A percentile compares a stretch with the other conserved stretches of the same genome.
These are phyloP conservation scores for Mycena alexandri DNA, from an alignment of 768 basidiomycete genomes.

Conservation along the genomic window DNA sequence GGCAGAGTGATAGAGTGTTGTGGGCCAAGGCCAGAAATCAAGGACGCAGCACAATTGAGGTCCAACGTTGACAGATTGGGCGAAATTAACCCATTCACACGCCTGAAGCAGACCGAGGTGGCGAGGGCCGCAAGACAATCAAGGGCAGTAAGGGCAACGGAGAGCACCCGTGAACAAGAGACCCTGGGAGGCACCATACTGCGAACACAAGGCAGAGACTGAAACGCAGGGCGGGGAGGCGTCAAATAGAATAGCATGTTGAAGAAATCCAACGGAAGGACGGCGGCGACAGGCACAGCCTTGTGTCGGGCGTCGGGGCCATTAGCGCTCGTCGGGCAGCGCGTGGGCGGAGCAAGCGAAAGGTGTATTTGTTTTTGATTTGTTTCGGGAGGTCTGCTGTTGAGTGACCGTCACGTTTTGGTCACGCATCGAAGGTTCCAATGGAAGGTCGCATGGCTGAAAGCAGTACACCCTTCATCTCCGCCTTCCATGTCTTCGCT, in stretches of 20 bases:
- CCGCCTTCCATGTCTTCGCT: constrained; percentile 65
- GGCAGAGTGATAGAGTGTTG: neutral
- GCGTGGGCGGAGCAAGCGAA: neutral
- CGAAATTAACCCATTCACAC: constrained; percentile 12
- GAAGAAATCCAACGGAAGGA: constrained; percentile 19
- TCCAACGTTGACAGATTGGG: neutral
- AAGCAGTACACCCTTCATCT: neutral
- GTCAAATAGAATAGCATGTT: constrained; percentile 1
- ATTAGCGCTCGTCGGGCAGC: constrained; percentile 27
- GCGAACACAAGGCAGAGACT: constrained; percentile 5
- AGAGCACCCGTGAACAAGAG: constrained; percentile 19
- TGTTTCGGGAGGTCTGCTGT: neutral
- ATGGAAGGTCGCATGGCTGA: constrained; percentile 5
- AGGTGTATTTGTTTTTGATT: constrained; percentile 20
- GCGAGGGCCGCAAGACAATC: constrained; percentile 12
- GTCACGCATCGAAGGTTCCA: neutral
- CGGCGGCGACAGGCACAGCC: constrained; percentile 25
- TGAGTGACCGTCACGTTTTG: constrained; percentile 13
- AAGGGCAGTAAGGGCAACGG: neutral
- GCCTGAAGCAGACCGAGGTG: constrained; percentile 8
- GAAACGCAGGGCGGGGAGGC: constrained; percentile 19
- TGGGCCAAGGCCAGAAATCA: neutral
- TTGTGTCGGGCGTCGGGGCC: constrained; percentile 25
- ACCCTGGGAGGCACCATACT: constrained; percentile 20
- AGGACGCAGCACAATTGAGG: neutral